Base-by-base conservation (phyloP, 768 basidiomycete genomes). In the Podaxis sp. region DNA sequence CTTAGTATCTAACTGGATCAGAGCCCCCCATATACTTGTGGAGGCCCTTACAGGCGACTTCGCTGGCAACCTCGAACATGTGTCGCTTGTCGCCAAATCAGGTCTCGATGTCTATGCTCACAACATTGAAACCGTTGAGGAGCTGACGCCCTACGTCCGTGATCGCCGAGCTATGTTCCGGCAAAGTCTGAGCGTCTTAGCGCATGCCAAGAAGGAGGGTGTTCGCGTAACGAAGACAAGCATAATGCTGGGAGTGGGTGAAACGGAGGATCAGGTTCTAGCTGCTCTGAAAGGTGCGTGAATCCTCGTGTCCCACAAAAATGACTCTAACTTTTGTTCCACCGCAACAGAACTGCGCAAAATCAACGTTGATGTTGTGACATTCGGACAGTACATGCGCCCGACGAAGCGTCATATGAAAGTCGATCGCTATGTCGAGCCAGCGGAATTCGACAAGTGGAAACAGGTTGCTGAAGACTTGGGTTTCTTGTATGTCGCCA, bases 381-480 rank as follows among this genome's bases (percentile, higher is more conserved):
- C 97, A 1, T 98, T 99, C 71, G 97, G 97, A 1, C 97, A 99
- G 76, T 99, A 99, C 74, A 98, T 99, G 97, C 90, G 97, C 52
- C 97, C 97, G 5, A 98, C 97, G 7, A 98, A 98, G 74, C 84
- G 88, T 28, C 97, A 99, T 74, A 98, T 99, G 97, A 99, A 98
- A 74, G 97, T 99, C 9, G 90, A 93, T 65, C 90, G 93, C 32
- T 99, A 99, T 67, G 94, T 98, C 23, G 86, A 93, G 62, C 97
- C 97, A 1, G 83, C 85, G 3, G 95, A 98, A 71, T 99, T 98
- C 67, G 90, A 91, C 63, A 77, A 81, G 59, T 99, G 96, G 96
- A 95, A 90, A 70, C 77, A 84, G 67, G 79, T 90, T 10, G 96
- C 97, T 5, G 93, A 98, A 68, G 85, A 87, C 63, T 88, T 97